A percentile compares a stretch with the other conserved stretches of the same genome.
phyloP scores from a whole-genome alignment of 2,329 filamentous ascomycete genomes.

The Fusarium hostae region DNA sequence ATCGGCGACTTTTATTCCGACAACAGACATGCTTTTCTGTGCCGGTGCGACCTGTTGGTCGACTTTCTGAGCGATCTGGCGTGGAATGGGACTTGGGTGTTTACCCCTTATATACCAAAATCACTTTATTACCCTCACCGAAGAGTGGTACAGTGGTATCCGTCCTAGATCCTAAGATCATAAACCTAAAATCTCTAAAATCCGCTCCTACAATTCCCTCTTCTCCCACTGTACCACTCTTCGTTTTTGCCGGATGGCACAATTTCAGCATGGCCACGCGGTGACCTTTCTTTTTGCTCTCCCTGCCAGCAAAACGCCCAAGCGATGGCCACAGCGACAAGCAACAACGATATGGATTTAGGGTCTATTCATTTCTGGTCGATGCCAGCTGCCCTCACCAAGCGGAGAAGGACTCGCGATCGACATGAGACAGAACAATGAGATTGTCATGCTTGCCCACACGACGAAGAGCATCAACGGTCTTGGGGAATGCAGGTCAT shows the following conservation, averaged over 20 bases:
- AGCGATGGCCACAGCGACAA: background rate
- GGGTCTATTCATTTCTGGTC: accelerated
- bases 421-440: background rate
- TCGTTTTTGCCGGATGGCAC: background rate
- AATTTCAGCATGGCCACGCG: background rate
- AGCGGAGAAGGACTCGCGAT: background rate
- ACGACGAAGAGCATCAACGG: background rate
- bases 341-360: background rate
- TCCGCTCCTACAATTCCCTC: background rate
- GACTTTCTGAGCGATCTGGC: background rate
- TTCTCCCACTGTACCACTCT: background rate
- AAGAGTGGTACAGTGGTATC: conserved; percentile 7
- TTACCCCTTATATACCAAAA: background rate
- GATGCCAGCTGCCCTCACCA: background rate
- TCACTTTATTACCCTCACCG: background rate
- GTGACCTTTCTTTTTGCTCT: background rate
- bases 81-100: background rate
- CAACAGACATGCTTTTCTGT: background rate
- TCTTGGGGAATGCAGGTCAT: background rate
- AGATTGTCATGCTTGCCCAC: background rate
- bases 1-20: background rate
- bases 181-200: background rate
- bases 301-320: background rate
- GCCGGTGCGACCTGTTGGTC: background rate
- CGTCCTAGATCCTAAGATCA: conserved; percentile 1